Base-by-base conservation (phyloP, 192 early-diverging fungal genomes). In the Coemansia brasiliensis region DNA sequence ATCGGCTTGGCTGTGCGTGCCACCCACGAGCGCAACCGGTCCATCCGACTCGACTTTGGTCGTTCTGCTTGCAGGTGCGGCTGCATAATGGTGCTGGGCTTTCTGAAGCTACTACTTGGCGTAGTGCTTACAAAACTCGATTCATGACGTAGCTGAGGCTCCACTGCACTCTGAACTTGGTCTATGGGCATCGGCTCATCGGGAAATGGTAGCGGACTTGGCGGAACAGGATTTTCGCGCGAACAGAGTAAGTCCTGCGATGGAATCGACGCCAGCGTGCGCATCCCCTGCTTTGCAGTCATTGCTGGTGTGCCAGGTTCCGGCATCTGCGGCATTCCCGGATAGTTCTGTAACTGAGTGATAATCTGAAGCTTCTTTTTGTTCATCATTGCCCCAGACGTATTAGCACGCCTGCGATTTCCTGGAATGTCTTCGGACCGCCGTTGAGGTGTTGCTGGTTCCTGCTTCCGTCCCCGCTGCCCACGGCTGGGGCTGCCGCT, bases 301-400 rank as follows among this genome's bases (percentile, higher is more conserved):
- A 69, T 41, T 20, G 22, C 57, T 27, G 65, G 59, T 1, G 54
- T 52, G 13, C 49, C 52, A 26, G 64, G 45, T 15, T 78, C 74
- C 9, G 74, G 64, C 17, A 77, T 13, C 3, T 63, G 39, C 22
- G 74, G 74, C 24, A 66, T 35, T 11, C 58, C 65, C 4, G 62
- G 60, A 12, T 69, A 72, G 65, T 53, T 68, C 25, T 79, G 75
- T 32, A 79, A 37, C 62, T 79, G 75, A 29, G 61, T 29, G 22
- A 79, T 72, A 49, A 56, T 57, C 65, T 79, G 75, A 35, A 79
- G 65, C 61, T 79, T 72, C 65, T 79, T 79, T 46, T 79, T 79
- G 62, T 72, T 79, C 40, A 64, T 50, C 69, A 79, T 71, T 18
- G 63, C 75, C 29, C 75, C 69, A 11, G 75, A 79, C 15, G 75